phyloP scores from a whole-genome alignment of 345 rosid genomes.

The Murraya koenigii region DNA sequence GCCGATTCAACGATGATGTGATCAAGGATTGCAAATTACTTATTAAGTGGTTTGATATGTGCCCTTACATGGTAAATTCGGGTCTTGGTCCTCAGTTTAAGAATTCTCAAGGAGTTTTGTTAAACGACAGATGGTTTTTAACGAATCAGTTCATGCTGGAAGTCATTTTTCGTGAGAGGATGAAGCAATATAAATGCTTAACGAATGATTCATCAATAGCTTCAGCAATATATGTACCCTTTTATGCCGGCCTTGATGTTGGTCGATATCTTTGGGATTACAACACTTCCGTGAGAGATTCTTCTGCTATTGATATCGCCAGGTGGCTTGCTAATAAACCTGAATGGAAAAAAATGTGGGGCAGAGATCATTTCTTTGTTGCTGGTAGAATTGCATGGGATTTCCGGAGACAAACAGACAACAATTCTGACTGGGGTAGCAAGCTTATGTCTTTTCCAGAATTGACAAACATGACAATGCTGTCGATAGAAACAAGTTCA shows the following conservation, averaged over 20 bases:
- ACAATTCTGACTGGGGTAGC: constrained; percentile 45
- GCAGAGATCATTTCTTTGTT: constrained; percentile 58
- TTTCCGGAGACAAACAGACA: constrained; percentile 29
- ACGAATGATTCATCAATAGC: constrained; percentile 50
- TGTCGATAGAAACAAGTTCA: constrained; percentile 45
- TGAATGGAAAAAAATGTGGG: constrained; percentile 52
- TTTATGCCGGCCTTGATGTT: constrained; percentile 49
- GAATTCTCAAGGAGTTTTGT: constrained; percentile 16
- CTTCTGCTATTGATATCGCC: constrained; percentile 27
- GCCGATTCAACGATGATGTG: constrained; percentile 43
- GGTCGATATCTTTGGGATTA: constrained; percentile 50
- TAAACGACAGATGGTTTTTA: constrained; percentile 25
- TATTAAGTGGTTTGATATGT: constrained; percentile 47
- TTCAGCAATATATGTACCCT: constrained; percentile 54
- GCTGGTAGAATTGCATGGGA: constrained; percentile 61
- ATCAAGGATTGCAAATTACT: constrained; percentile 38
- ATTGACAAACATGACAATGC: constrained; percentile 44
- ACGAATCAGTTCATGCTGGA: constrained; percentile 64
- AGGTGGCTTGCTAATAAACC: constrained; percentile 36
- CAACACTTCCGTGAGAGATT: constrained; percentile 39
- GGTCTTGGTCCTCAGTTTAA: constrained; percentile 46
- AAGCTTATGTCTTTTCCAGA: constrained; percentile 48
- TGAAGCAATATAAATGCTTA: constrained; percentile 53
- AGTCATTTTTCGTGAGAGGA: constrained; percentile 45
- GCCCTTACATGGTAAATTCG: constrained; percentile 33